These are phyloP conservation scores for Somion occarium DNA, from an alignment of 1,284 basidiomycete species.

Conservation along the genomic window DNA sequence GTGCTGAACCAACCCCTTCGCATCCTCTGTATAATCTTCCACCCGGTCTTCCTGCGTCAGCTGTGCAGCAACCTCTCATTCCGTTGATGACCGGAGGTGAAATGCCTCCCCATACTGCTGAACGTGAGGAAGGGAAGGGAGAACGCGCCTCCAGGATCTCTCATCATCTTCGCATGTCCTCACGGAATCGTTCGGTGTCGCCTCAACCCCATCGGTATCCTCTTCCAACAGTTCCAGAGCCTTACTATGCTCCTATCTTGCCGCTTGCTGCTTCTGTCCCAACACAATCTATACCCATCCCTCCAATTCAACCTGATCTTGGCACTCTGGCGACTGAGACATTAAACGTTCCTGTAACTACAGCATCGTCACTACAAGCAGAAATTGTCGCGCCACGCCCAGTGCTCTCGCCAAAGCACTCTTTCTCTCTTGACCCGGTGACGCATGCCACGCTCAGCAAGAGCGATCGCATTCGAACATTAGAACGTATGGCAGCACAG, in stretches of 20 bases:
- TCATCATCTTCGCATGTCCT: constrained; percentile 51
- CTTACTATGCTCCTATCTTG: background rate
- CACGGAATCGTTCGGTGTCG: constrained; percentile 56
- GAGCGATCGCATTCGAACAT: constrained; percentile 54
- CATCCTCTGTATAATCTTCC: constrained; percentile 23
- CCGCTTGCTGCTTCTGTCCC: too few relatives aligned
- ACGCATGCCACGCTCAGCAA: constrained; percentile 35
- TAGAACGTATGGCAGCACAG: constrained; percentile 66
- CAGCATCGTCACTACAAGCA: constrained; percentile 19
- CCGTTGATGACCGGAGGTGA: constrained; percentile 11
- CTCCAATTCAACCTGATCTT: background rate
- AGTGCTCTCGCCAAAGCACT: constrained; percentile 52
- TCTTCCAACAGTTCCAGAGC: background rate
- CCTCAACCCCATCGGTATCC: constrained; percentile 41
- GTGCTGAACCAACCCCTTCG: constrained; percentile 30
- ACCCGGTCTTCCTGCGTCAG: constrained; percentile 18
- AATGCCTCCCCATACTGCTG: constrained; percentile 14
- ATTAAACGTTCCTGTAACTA: background rate
- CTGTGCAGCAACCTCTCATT: constrained; percentile 20
- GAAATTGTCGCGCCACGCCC: constrained; percentile 57
- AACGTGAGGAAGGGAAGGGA: constrained; percentile 56
- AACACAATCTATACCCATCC: background rate
- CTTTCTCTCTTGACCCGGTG: constrained; percentile 38
- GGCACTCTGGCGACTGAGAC: background rate
- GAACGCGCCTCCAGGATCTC: constrained; percentile 53